Evolutionary conservation across 148 eudicot species (phyloP).

Genomic region (Pouteria glomerata): DNA sequence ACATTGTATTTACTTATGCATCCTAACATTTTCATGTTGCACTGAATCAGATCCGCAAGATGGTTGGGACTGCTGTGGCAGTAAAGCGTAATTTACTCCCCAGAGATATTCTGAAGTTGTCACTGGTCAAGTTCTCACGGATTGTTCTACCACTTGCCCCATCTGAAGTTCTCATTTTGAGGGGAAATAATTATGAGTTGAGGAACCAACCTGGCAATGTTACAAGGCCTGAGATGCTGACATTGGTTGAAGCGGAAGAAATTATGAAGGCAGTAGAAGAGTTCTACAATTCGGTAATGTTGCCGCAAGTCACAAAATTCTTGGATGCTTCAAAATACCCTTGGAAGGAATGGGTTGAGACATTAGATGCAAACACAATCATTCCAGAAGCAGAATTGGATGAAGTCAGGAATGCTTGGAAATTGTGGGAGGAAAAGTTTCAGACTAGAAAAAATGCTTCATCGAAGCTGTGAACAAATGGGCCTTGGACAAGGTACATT

Average conservation of each 20-base stretch:
- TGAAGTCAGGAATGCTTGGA: conserved; percentile 69
- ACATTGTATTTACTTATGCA: not conserved
- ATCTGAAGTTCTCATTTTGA: conserved; percentile 71
- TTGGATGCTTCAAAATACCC: conserved; percentile 60
- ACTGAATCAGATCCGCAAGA: conserved; percentile 79
- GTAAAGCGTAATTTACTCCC: conserved; percentile 78
- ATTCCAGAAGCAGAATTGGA: conserved; percentile 60
- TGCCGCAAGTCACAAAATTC: conserved; percentile 70
- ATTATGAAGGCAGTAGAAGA: conserved; percentile 56
- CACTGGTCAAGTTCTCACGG: conserved; percentile 74
- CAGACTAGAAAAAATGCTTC: conserved; percentile 26
- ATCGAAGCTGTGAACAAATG: conserved; percentile 6
- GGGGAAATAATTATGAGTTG: conserved; percentile 65
- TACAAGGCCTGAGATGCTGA: conserved; percentile 76
- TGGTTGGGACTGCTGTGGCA: conserved; percentile 92
- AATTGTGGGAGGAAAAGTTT: conserved; percentile 47
- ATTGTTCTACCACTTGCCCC: conserved; percentile 86
- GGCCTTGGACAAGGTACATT: conserved; percentile 3
- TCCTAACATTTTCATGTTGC: not conserved
- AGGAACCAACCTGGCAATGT: conserved; percentile 59
- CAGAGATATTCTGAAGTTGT: conserved; percentile 62
- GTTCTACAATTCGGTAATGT: conserved; percentile 44
- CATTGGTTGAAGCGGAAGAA: conserved; percentile 68
- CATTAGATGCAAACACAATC: conserved; percentile 63
- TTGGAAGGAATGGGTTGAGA: conserved; percentile 80